Percentiles rank a stretch among this genome's conserved stretches.
These are phyloP conservation scores for Stenocarpella maydis DNA, from an alignment of 2,329 filamentous ascomycete genomes.

Conservation along the genomic window DNA sequence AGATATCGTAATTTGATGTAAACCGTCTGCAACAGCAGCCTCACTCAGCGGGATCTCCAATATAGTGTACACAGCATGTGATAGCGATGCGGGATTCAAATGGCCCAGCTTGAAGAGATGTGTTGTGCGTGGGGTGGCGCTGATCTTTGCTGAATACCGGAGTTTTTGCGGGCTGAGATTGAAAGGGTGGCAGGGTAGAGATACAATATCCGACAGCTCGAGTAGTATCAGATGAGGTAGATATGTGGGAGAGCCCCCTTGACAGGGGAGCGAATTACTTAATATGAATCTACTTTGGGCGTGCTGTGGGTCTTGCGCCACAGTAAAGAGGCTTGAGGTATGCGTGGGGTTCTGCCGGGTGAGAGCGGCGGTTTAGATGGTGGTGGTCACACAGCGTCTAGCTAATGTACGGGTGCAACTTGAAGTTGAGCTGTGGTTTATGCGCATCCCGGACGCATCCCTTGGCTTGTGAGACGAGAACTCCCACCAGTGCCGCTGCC, in stretches of 20 bases:
- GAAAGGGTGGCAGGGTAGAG: not conserved
- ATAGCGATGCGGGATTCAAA: not conserved
- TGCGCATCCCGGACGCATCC: constrained; percentile 16
- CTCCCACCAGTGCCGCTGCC: not conserved
- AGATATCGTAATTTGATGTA: not conserved
- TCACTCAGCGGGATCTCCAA: constrained; percentile 1
- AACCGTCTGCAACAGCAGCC: not conserved
- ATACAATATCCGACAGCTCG: not conserved
- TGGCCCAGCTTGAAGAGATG: not conserved
- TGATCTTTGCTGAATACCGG: not conserved
- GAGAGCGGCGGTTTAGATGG: not conserved
- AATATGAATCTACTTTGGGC: constrained; percentile 6
- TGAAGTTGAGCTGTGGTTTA: not conserved
- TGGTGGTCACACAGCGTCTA: constrained; percentile 11
- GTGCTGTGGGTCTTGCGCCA: not conserved
- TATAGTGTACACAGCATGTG: not conserved
- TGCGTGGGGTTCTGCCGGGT: constrained; percentile 14
- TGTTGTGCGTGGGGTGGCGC: not conserved
- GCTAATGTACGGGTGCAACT: not conserved
- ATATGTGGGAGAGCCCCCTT: not conserved
- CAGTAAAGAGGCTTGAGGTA: not conserved
- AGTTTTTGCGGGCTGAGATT: not conserved
- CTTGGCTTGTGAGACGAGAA: not conserved
- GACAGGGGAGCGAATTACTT: not conserved
- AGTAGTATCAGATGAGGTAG: not conserved